Evolutionary conservation across 164 flowering plant species (phyloP).

Genomic region (Amborella trichopoda): DNA sequence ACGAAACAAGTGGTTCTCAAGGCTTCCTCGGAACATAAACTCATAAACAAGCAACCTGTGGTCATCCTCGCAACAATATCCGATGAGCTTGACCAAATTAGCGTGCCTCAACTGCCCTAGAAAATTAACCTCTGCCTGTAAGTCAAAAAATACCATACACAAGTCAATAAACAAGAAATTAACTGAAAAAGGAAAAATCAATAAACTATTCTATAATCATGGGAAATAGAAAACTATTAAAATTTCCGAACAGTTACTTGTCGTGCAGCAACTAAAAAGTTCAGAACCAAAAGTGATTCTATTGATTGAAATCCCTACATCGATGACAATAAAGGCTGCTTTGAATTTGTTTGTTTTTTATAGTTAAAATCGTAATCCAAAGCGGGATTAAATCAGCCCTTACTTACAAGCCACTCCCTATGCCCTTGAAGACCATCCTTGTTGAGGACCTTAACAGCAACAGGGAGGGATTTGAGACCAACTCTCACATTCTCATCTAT

Average conservation of each 20-base stretch:
- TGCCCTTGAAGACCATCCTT: slow-evolving; percentile 99
- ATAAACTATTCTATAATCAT: not conserved
- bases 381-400: not conserved
- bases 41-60: slow-evolving; percentile 93
- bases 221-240: not conserved
- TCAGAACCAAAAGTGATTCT: not conserved
- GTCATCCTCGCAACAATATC: slow-evolving; percentile 98
- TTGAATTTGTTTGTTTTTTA: too few relatives aligned
- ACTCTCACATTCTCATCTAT: slow-evolving; percentile 95
- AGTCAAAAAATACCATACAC: not conserved
- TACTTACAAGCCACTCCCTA: slow-evolving; percentile 86
- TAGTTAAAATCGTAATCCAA: not conserved
- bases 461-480: slow-evolving; percentile 91
- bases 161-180: not conserved
- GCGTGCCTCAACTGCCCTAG: slow-evolving; percentile 96
- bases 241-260: not conserved
- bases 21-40: slow-evolving; percentile 97
- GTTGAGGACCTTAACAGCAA: slow-evolving; percentile 95
- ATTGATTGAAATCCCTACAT: too few relatives aligned
- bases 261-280: slow-evolving; percentile 1
- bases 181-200: not conserved
- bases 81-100: slow-evolving; percentile 92
- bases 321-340: too few relatives aligned
- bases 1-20: slow-evolving; percentile 96
- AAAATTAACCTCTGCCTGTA: slow-evolving; percentile 91